These are phyloP conservation scores for Komagataella kurtzmanii DNA, from an alignment of 805 yeast species.

Conservation along the genomic window DNA sequence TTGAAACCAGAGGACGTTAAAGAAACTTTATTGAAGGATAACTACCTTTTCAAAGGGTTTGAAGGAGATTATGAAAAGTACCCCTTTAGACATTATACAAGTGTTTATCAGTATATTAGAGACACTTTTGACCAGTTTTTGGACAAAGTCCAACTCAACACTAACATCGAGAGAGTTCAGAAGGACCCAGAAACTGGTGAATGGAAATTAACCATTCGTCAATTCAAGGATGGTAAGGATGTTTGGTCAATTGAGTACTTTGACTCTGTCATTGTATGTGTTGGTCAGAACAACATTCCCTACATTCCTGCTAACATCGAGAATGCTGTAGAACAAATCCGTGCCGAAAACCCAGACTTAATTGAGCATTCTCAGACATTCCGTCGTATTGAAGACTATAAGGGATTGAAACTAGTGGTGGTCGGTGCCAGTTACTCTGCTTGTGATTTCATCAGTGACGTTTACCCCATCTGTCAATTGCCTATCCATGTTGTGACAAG, in stretches of 20 bases:
- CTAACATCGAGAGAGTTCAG: background rate
- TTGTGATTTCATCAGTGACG: background rate
- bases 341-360: background rate
- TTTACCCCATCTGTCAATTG: background rate
- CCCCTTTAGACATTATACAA: background rate
- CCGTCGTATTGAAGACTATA: background rate
- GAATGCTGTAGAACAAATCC: background rate
- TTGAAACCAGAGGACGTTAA: background rate
- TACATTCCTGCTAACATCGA: background rate
- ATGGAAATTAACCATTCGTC: background rate
- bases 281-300: background rate
- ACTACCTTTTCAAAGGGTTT: background rate
- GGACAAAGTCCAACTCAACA: background rate
- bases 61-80: background rate
- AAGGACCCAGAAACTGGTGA: background rate
- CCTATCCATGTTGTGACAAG: background rate
- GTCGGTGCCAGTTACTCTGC: background rate
- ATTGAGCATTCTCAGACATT: background rate
- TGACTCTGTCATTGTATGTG: background rate
- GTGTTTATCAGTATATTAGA: background rate
- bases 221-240: background rate
- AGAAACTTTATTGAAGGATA: background rate
- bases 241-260: background rate
- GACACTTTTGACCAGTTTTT: background rate
- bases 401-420: background rate